phyloP scores from a whole-genome alignment of 441 rosid species.

The Biscutella auriculata region DNA sequence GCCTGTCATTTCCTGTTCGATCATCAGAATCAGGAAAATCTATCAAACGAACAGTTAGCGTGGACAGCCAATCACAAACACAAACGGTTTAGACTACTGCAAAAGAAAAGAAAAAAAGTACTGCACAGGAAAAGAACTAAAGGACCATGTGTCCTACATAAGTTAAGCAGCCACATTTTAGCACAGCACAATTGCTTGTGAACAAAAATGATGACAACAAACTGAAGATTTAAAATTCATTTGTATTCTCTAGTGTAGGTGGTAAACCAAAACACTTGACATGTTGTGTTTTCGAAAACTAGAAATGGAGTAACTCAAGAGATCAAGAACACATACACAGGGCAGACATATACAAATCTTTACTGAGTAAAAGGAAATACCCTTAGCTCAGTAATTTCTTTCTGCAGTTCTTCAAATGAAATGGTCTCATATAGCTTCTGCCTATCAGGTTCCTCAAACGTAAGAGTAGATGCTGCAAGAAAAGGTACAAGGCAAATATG shows the following conservation, averaged over 20 bases:
- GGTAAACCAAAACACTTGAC: not conserved
- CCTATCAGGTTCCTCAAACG: constrained; percentile 62
- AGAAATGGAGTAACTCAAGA: not conserved
- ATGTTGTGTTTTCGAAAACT: not conserved
- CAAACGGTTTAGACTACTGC: not conserved
- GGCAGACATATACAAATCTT: not conserved
- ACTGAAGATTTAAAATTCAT: not conserved
- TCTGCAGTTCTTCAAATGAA: constrained; percentile 54
- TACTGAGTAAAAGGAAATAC: constrained; percentile 25
- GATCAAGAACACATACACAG: not conserved
- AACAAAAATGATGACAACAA: not conserved
- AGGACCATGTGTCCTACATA: not conserved
- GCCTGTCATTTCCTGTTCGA: constrained; percentile 77
- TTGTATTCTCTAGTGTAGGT: not conserved
- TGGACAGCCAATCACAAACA: not conserved
- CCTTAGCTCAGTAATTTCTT: constrained; percentile 67
- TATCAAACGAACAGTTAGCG: not conserved
- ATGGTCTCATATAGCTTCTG: constrained; percentile 53
- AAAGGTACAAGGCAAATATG: constrained; percentile 7
- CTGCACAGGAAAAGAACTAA: not conserved
- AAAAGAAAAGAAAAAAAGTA: not conserved
- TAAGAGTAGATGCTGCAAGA: constrained; percentile 58
- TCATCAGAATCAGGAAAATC: constrained; percentile 21
- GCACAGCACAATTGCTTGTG: not conserved
- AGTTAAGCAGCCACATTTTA: not conserved